Percentiles rank a stretch among this genome's conserved stretches.
These are phyloP conservation scores for Persicaria maculosa DNA, from an alignment of 148 eudicot species.

Conservation along the genomic window DNA sequence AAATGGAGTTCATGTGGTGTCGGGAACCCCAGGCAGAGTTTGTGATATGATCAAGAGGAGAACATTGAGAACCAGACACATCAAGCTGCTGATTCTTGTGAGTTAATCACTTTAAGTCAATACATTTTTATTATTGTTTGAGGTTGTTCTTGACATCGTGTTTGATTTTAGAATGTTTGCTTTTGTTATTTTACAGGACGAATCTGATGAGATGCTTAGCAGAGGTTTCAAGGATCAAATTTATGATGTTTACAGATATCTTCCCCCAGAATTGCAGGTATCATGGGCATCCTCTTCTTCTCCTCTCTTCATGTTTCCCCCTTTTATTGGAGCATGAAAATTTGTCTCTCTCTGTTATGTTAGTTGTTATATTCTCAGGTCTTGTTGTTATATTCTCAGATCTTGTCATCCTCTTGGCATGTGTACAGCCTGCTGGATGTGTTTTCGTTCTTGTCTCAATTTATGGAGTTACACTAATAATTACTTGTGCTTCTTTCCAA, in stretches of 20 bases:
- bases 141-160: neutral
- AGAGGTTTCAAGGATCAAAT: slow-evolving; percentile 98
- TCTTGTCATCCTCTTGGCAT: neutral
- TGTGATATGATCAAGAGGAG: slow-evolving; percentile 97
- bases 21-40: slow-evolving; percentile 96
- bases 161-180: neutral
- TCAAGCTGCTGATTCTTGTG: slow-evolving; percentile 78
- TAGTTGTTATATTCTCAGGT: neutral
- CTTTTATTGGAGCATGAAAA: neutral
- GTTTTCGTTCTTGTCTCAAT: neutral
- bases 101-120: slow-evolving; percentile 18
- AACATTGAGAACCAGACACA: slow-evolving; percentile 70
- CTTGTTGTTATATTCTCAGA: neutral
- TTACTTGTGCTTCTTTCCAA: neutral
- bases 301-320: neutral
- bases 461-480: neutral
- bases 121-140: neutral
- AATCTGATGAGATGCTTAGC: slow-evolving; percentile 98
- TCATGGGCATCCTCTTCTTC: neutral
- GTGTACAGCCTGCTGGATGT: neutral
- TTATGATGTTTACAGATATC: slow-evolving; percentile 92
- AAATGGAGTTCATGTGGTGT: slow-evolving; percentile 88
- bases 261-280: slow-evolving; percentile 96
- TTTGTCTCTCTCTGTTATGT: neutral
- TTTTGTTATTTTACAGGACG: slow-evolving; percentile 44